Percentiles rank a stretch among this genome's conserved stretches.
These are phyloP conservation scores for Neurospora tetraspora DNA, from an alignment of 495 filamentous ascomycete species.

Conservation along the genomic window DNA sequence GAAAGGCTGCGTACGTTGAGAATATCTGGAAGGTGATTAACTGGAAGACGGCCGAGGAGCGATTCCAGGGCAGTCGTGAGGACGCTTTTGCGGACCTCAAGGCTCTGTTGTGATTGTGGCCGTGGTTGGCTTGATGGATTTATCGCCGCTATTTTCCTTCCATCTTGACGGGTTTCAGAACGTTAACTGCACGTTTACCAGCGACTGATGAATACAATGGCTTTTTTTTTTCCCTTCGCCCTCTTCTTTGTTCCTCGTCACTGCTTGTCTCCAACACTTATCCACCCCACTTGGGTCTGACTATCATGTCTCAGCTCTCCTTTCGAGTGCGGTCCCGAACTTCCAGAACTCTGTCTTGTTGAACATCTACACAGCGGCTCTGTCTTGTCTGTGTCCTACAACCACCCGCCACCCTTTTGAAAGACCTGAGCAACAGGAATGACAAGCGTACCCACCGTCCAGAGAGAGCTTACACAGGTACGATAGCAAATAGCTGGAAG, in stretches of 20 bases:
- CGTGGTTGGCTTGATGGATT: neutral
- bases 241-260: neutral
- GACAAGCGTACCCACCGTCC: neutral
- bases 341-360: neutral
- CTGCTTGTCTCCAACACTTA: neutral
- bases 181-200: neutral
- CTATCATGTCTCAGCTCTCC: neutral
- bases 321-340: neutral
- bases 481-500: neutral
- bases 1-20: conserved; percentile 93
- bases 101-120: conserved; percentile 17
- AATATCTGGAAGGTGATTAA: conserved; percentile 97
- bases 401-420: neutral
- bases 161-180: neutral
- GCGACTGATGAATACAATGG: neutral
- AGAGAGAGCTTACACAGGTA: neutral
- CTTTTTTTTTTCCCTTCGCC: neutral
- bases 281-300: neutral
- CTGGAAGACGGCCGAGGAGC: conserved; percentile 89
- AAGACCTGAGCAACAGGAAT: neutral
- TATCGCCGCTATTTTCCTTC: neutral
- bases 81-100: conserved; percentile 27
- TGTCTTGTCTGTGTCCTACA: neutral
- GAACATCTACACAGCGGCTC: neutral
- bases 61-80: conserved; percentile 44